Conservation (phyloP, 2,329 filamentous ascomycete species). For the Phyllosticta ampelicida region DNA sequence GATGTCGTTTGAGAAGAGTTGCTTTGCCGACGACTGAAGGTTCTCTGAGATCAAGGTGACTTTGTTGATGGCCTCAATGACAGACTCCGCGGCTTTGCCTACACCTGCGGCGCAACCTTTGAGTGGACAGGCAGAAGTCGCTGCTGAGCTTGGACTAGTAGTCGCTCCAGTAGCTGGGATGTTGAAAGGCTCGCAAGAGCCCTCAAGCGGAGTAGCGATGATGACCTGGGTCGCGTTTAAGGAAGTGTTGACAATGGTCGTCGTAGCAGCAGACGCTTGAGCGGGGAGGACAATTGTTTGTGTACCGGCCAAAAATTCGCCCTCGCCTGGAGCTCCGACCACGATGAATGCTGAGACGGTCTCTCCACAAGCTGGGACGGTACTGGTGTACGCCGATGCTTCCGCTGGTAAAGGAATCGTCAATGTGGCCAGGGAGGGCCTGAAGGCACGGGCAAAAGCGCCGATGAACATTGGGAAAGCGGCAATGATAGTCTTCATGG, state of each 20-base stretch:
- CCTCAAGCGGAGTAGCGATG: conserved; percentile 5
- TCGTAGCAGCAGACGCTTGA: conserved; percentile 3
- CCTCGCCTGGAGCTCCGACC: conserved; percentile 3
- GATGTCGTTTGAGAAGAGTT: conserved; percentile 3
- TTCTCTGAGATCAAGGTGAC: conserved; percentile 11
- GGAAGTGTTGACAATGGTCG: conserved; percentile 3
- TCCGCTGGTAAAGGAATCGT: conserved; percentile 7
- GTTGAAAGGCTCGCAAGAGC: conserved; percentile 7
- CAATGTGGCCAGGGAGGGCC: background rate
- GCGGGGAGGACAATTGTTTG: conserved; percentile 8
- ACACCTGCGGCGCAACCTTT: conserved; percentile 9
- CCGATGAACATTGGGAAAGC: background rate
- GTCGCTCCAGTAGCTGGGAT: background rate
- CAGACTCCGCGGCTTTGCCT: conserved; percentile 3
- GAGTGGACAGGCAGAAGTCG: conserved; percentile 8
- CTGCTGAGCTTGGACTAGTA: background rate
- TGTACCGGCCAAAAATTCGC: conserved; percentile 9
- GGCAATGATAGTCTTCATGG: background rate
- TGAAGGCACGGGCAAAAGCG: background rate
- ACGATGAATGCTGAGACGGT: conserved; percentile 7
- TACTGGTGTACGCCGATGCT: conserved; percentile 2
- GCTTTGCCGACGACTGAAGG: conserved; percentile 10
- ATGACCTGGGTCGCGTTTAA: conserved; percentile 10
- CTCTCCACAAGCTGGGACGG: conserved; percentile 8
- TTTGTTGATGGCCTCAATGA: conserved; percentile 14